Base-by-base conservation (phyloP, 2,329 filamentous ascomycete species). In the Huntiella moniliformis region DNA sequence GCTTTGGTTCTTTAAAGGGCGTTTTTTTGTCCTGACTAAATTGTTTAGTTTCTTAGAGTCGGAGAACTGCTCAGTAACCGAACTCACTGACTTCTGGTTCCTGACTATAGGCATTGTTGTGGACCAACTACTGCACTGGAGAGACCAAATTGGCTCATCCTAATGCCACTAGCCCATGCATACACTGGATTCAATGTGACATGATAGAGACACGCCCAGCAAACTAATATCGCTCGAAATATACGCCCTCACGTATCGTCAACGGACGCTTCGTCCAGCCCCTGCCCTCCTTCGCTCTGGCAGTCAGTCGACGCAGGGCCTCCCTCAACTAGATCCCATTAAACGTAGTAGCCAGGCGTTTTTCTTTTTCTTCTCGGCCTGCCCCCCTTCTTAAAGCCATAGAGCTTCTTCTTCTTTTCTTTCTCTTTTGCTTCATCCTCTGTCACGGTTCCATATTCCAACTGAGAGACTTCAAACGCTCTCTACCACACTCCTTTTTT, bases 401-500 rank as follows among this genome's bases (percentile, higher is more conserved):
- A 28, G 6, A 28, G 22, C 33, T 34, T 22, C 31, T 38, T 40
- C 12, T 39, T 22, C 22, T 36, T 34, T 33, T 22, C 32, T 39
- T 33, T 15, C 40, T 40, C 18, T 41, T 18, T 45, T 18, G n/a
- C 36, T 35, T 44, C 31, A 28, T 34, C 12, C 36, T 42, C 37
- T 47, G 39, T 40, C 42, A 34, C 42, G 45, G 39, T 47, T 42
- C 35, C 32, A 40, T 16, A 22, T 35, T 49, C 47, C 47, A 49
- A 49, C 47, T 49, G 47, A 49, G 47, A 49, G 39, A 39, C 38
- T 45, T 17, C 28, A 18, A 28, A 7, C n/a, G 35, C 44, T 49
- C 44, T 49, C 47, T 49, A 49, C 35, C 47, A 49, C 47, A 46
- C 47, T 49, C 47, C 4, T 49, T 49, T 48, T 11, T 32, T 12